Base-by-base conservation (phyloP, 1,284 basidiomycete species). In the Albatrellus sp. region DNA sequence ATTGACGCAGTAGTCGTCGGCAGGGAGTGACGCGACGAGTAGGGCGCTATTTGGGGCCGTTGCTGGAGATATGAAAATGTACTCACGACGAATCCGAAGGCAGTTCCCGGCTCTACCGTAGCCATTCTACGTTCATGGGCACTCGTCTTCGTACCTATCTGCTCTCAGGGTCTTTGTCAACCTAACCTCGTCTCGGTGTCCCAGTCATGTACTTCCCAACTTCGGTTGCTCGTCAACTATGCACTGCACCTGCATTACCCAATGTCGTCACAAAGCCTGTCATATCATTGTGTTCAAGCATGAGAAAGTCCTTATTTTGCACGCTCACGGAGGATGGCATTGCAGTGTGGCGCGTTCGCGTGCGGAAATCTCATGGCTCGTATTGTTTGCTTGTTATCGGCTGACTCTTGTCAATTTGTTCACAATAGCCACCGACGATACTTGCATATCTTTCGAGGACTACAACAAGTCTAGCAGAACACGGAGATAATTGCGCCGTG, bases 331-430 rank as follows among this genome's bases (percentile, higher is more conserved):
- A 68, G 52, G 74, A 69, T 54, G 73, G 75, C 4, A 60, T 93
- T 30, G 70, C 80, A 2, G 69, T 91, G 33, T 93, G 90, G 90
- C 77, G 83, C 60, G 81, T 88, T 48, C 72, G 89, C 60, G 90
- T 92, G 61, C 55, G 84, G 73, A 36, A 17, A 16, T 29, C 36
- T 19, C 34, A 16, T 13, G 17, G 20, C 24, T 39, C 37, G 37
- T 13, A 17, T 19, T 8, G 1, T 14, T 38, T 37, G 28, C 37
- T 3, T 28, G 31, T 44, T 12, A 24, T 30, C 40, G 33, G 8
- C n/a, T 33, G 39, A 19, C 11, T 37, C 32, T 40, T 29, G n/a
- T 38, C 35, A 39, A 32, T 28, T 32, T 37, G 31, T 32, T 17
- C 31, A 10, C 17, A n/a, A 11, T 55, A 93, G 90, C 90, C 90